These are phyloP conservation scores for Puccinia sorghi DNA, from an alignment of 1,284 basidiomycete genomes.

Conservation along the genomic window DNA sequence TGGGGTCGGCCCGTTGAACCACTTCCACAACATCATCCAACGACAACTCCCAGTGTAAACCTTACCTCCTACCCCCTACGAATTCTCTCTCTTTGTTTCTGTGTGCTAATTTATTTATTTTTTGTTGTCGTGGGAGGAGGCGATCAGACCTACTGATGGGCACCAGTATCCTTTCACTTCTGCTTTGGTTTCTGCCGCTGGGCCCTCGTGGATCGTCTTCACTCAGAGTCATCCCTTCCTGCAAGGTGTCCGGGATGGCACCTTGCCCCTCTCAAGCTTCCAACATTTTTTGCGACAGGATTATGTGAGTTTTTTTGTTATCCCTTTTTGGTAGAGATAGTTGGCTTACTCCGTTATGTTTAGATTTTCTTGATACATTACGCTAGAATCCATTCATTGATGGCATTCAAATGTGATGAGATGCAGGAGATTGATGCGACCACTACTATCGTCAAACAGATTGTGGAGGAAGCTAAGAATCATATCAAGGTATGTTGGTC, in stretches of 20 bases:
- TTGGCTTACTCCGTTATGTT: neutral
- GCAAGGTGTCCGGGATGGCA: slow-evolving; percentile 53
- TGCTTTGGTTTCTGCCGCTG: slow-evolving; percentile 2
- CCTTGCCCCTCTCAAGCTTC: slow-evolving; percentile 64
- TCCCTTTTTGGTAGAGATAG: neutral
- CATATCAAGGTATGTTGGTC: slow-evolving; percentile 64
- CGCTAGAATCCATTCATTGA: slow-evolving; percentile 64
- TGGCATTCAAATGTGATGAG: slow-evolving; percentile 72
- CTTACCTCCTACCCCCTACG: neutral
- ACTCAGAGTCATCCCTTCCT: slow-evolving; percentile 52
- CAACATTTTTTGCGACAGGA: slow-evolving; percentile 77
- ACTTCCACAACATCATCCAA: slow-evolving; percentile 68
- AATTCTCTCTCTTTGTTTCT: slow-evolving; percentile 7
- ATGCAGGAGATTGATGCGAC: slow-evolving; percentile 70
- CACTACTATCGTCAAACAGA: slow-evolving; percentile 67
- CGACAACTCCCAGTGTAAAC: slow-evolving; percentile 66
- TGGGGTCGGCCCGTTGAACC: slow-evolving; percentile 85
- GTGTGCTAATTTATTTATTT: slow-evolving; percentile 53
- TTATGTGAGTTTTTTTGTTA: slow-evolving; percentile 55
- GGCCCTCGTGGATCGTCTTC: slow-evolving; percentile 12
- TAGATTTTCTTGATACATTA: slow-evolving; percentile 52
- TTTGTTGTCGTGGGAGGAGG: neutral
- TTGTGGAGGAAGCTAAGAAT: slow-evolving; percentile 71
- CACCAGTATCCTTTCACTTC: slow-evolving; percentile 32
- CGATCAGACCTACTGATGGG: slow-evolving; percentile 9